These are phyloP conservation scores for Lipomyces orientalis DNA, from an alignment of 805 yeast species.

Conservation along the genomic window DNA sequence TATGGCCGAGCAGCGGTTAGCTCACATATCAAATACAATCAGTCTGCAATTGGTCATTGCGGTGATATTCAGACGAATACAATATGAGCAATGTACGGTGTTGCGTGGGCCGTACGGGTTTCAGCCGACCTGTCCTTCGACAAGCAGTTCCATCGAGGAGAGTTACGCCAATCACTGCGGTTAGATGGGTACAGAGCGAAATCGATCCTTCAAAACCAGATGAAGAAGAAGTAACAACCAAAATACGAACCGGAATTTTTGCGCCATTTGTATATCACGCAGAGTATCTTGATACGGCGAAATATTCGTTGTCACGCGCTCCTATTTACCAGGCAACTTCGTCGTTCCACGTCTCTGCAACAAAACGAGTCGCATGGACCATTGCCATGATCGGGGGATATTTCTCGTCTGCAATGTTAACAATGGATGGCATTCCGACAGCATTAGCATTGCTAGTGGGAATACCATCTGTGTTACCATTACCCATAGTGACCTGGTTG, in stretches of 20 bases:
- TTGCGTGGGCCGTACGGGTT: background rate
- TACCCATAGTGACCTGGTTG: slow-evolving; percentile 62
- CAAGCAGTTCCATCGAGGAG: background rate
- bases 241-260: slow-evolving; percentile 22
- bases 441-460: slow-evolving; percentile 53
- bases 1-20: too few relatives aligned
- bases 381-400: slow-evolving; percentile 37
- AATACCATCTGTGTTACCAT: slow-evolving; percentile 55
- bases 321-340: slow-evolving; percentile 40
- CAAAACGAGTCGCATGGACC: slow-evolving; percentile 38
- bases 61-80: background rate
- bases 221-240: slow-evolving; percentile 17
- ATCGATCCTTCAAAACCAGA: slow-evolving; percentile 32
- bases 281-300: slow-evolving; percentile 14
- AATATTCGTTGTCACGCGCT: slow-evolving; percentile 30
- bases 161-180: background rate
- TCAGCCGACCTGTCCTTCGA: background rate
- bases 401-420: slow-evolving; percentile 31
- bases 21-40: background rate
- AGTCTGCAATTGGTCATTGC: background rate
- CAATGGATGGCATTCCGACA: slow-evolving; percentile 53
- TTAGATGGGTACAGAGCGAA: slow-evolving; percentile 11
- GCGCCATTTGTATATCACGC: slow-evolving; percentile 27
- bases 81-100: background rate
- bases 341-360: slow-evolving; percentile 39